Percentiles rank a stretch among this genome's conserved stretches.
Evolutionary conservation across 163 green algal genomes (phyloP).

Genomic region (Prototheca stagnorum): DNA sequence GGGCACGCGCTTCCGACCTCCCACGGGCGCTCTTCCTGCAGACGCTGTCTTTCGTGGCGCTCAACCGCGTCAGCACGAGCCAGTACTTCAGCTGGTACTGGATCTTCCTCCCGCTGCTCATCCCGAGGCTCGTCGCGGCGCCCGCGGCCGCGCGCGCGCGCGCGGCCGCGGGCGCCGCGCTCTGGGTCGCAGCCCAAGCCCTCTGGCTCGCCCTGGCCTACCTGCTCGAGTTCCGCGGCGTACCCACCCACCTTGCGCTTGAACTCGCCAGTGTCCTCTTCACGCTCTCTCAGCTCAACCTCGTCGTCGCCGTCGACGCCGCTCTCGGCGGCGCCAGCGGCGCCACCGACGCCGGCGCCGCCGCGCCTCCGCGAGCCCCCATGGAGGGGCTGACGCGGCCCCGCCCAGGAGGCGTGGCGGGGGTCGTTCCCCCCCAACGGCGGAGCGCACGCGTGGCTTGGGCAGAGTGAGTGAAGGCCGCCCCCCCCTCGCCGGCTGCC

Average conservation of each 20-base stretch:
- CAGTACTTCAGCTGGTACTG: slow-evolving; percentile 98
- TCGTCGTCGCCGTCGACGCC: not conserved
- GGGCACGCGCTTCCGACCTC: slow-evolving; percentile 35
- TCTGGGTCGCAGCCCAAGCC: slow-evolving; percentile 43
- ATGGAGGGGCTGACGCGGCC: no score
- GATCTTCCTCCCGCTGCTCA: slow-evolving; percentile 54
- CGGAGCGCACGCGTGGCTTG: no score
- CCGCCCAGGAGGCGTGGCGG: no score
- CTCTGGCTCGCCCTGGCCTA: slow-evolving; percentile 83
- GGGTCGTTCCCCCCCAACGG: no score
- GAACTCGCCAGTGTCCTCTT: slow-evolving; percentile 46
- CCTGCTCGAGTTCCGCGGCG: slow-evolving; percentile 65
- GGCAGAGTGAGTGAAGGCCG: no score
- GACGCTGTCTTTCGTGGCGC: slow-evolving; percentile 62
- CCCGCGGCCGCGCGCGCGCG: not conserved
- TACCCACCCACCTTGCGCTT: slow-evolving; percentile 28
- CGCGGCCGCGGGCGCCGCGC: not conserved
- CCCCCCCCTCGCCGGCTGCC: no score
- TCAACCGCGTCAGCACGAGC: slow-evolving; percentile 55
- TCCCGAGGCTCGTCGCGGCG: slow-evolving; percentile 25
- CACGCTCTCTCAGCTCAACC: slow-evolving; percentile 1
- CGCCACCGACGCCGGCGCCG: no score
- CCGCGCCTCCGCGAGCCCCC: no score
- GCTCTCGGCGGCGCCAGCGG: no score
- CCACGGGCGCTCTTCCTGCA: slow-evolving; percentile 54